Evolutionary conservation across 1,284 basidiomycete genomes (phyloP).

Genomic region (Melampsora americana): DNA sequence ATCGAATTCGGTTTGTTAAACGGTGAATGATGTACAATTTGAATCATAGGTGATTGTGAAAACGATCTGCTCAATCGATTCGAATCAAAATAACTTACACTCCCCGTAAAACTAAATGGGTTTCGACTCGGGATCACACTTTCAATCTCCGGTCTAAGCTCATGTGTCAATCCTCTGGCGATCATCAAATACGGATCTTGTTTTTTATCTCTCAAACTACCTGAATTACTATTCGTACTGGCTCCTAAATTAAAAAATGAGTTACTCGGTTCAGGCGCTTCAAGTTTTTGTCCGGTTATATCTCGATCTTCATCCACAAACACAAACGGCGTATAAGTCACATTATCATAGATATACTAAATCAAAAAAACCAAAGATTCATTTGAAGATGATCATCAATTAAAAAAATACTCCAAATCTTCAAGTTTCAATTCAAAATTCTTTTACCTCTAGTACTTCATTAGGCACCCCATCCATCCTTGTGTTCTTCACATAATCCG

Average conservation of each 20-base stretch:
- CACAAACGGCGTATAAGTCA: constrained; percentile 88
- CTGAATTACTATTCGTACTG: not conserved
- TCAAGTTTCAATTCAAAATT: too few relatives aligned
- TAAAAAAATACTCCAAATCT: too few relatives aligned
- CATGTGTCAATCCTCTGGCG: constrained; percentile 26
- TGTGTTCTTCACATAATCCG: constrained; percentile 88
- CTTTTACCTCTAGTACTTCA: constrained; percentile 37
- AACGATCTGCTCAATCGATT: constrained; percentile 15
- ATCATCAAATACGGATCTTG: constrained; percentile 31
- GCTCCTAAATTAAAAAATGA: constrained; percentile 13
- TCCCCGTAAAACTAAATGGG: constrained; percentile 40
- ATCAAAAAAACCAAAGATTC: not conserved
- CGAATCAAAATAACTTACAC: constrained; percentile 24
- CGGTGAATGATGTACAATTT: constrained; percentile 26
- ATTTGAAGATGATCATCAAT: too few relatives aligned
- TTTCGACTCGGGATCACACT: constrained; percentile 37
- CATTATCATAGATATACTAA: constrained; percentile 94
- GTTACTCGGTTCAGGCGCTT: not conserved
- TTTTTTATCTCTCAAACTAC: not conserved
- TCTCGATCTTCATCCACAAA: constrained; percentile 72
- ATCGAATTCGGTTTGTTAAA: constrained; percentile 15
- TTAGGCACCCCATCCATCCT: constrained; percentile 41
- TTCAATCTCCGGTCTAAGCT: constrained; percentile 25
- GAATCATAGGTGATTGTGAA: constrained; percentile 3
- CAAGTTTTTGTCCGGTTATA: constrained; percentile 16